phyloP scores from a whole-genome alignment of 352 stramenopile species.

The Stramenopiles sp. region DNA sequence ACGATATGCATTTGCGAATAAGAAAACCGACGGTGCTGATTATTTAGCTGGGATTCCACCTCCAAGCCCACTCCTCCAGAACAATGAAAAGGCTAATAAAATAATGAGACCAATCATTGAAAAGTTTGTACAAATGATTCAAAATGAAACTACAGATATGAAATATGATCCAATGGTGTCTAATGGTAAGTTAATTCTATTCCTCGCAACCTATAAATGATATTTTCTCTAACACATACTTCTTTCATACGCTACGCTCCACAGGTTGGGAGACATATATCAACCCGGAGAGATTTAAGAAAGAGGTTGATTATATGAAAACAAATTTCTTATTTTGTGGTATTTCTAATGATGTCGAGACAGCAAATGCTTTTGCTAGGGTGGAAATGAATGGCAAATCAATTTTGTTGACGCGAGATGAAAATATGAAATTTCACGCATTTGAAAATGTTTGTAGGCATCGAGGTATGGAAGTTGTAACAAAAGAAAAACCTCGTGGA shows the following conservation, averaged over 20 bases:
- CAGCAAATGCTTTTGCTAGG: not conserved
- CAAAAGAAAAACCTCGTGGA: not conserved
- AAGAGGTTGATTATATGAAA: not conserved
- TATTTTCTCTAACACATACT: no score
- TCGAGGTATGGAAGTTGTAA: not conserved
- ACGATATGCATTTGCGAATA: not conserved
- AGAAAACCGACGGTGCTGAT: not conserved
- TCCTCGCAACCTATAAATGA: no score
- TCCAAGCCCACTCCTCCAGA: not conserved
- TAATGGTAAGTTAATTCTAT: no score
- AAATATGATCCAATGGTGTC: not conserved
- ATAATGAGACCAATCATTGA: not conserved
- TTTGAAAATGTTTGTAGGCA: not conserved
- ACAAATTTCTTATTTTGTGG: not conserved
- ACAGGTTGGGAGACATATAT: not conserved
- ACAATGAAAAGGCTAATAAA: not conserved
- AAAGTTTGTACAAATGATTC: not conserved
- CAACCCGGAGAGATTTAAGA: not conserved
- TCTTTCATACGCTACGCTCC: no score
- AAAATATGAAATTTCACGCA: not conserved
- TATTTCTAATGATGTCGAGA: not conserved
- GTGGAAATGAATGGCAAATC: not conserved
- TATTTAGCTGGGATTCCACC: not conserved
- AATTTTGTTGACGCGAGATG: not conserved
- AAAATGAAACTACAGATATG: not conserved